phyloP scores from a whole-genome alignment of 2,329 filamentous ascomycete genomes.

The Monosporascus ibericus region DNA sequence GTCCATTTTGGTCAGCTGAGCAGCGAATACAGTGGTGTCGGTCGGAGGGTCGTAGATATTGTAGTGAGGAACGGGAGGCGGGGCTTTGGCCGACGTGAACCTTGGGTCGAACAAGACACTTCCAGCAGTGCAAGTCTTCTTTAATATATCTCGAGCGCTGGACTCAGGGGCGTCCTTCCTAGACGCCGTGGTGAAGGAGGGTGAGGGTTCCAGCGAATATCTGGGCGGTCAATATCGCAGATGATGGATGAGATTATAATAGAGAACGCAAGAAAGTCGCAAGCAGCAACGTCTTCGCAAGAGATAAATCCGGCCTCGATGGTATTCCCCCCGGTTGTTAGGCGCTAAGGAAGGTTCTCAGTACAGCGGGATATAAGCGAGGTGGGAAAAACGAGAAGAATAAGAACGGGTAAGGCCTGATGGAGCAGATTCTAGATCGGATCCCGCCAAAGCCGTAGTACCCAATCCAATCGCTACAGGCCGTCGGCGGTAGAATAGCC shows the following conservation, averaged over 20 bases:
- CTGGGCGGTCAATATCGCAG: constrained; percentile 1
- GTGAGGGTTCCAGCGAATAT: constrained; percentile 7
- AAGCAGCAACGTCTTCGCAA: not conserved
- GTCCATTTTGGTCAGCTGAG: constrained; percentile 59
- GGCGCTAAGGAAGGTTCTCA: no score
- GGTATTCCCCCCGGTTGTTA: no score
- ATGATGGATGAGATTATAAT: not conserved
- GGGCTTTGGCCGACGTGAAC: constrained; percentile 28
- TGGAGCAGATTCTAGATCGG: no score
- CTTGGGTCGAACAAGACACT: constrained; percentile 34
- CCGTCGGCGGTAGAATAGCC: no score
- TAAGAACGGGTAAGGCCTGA: no score
- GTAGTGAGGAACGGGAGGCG: constrained; percentile 23
- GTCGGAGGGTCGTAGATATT: constrained; percentile 10
- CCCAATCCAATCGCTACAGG: no score
- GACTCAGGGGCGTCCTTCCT: constrained; percentile 8
- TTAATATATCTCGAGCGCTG: constrained; percentile 17
- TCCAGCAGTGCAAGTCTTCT: constrained; percentile 29
- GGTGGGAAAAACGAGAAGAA: no score
- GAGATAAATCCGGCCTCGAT: no score
- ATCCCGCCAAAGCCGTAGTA: no score
- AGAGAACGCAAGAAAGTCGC: not conserved
- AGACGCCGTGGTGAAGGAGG: constrained; percentile 14
- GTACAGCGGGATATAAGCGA: no score
- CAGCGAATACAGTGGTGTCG: not conserved